phyloP scores from a whole-genome alignment of 176 grass and related monocot species.

The Paspalum vaginatum region DNA sequence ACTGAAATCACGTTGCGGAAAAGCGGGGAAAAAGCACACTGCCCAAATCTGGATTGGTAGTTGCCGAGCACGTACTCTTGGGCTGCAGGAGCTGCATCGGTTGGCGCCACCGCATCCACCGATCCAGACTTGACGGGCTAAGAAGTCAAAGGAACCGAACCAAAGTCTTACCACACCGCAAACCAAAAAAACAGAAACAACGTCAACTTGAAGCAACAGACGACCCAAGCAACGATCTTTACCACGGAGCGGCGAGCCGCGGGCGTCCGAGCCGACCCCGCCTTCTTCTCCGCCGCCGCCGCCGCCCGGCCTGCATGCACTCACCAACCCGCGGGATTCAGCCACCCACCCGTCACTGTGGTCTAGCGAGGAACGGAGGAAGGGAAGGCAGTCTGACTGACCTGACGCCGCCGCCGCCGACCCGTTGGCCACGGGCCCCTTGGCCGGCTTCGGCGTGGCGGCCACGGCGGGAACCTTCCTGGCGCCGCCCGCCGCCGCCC shows the following conservation, averaged over 20 bases:
- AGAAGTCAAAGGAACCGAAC: constrained; percentile 23
- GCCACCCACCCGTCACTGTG: constrained; percentile 4
- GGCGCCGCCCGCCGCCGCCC: neutral
- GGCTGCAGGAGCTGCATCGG: constrained; percentile 46
- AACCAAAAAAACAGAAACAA: constrained; percentile 29
- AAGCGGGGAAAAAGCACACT: neutral
- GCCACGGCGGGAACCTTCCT: constrained; percentile 31
- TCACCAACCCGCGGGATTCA: neutral
- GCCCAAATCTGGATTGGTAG: constrained; percentile 10
- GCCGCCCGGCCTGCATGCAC: constrained; percentile 7
- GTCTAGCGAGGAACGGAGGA: neutral
- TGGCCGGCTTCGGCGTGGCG: constrained; percentile 40
- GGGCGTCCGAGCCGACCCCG: constrained; percentile 25
- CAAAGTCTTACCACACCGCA: constrained; percentile 32
- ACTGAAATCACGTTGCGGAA: constrained; percentile 9
- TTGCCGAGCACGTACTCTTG: constrained; percentile 59
- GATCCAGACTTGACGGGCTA: constrained; percentile 75
- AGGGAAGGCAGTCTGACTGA: neutral
- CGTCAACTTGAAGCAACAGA: constrained; percentile 18
- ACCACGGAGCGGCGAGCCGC: constrained; percentile 54
- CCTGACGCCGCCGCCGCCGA: constrained; percentile 38
- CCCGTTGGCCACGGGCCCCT: constrained; percentile 47
- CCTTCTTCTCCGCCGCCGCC: constrained; percentile 37
- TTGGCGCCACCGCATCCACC: constrained; percentile 45
- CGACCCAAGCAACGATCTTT: constrained; percentile 18